Evolutionary conservation across 1,284 basidiomycete genomes (phyloP), one percentile per base, ranked within the genome.

Genomic region (Sanguinoderma infundibulare): DNA sequence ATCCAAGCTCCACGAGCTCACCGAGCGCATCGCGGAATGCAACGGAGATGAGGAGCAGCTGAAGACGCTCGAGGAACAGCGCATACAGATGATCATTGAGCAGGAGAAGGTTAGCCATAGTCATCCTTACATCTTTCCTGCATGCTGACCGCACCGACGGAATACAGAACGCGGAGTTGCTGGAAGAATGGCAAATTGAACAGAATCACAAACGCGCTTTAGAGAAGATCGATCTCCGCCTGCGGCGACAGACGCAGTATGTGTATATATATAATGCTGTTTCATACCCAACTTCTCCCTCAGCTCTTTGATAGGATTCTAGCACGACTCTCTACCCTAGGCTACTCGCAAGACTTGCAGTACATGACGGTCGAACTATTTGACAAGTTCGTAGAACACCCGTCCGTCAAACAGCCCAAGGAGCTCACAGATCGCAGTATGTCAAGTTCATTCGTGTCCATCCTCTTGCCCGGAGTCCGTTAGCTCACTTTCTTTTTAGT

Each of bases 381-480:
- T 34, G 60, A 60, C 10, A 44, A 56, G 20, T 66, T 66, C 55
- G 17, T 59, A 12, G 58, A 63, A 17, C 62, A 66, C 26, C 62
- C 62, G 2, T 47, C 60, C 3, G 66, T 67, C 39, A 63, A 60
- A 46, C 63, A 65, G 36, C 62, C 60, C 40, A 63, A 62, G 30
- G 62, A 63, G 36, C 59, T 67, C 40, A 67, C 63, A 24, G 63
- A 63, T 34, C 64, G 66, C 30, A 67, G 66, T 67, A 51, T 15
- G 40, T 44, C 9, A 20, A 20, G 24, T 38, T 15, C n/a, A 40
- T 6, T 39, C 7, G 52, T 10, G 24, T 4, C 3, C 34, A 14
- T n/a, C 3, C 30, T 36, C 30, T 36, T 35, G 28, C 44, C n/a
- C 28, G n/a, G n/a, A n/a, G n/a, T n/a, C n/a, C 9, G 12, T n/a